phyloP scores from a whole-genome alignment of 306 rosid species.

The Abrus precatorius region DNA sequence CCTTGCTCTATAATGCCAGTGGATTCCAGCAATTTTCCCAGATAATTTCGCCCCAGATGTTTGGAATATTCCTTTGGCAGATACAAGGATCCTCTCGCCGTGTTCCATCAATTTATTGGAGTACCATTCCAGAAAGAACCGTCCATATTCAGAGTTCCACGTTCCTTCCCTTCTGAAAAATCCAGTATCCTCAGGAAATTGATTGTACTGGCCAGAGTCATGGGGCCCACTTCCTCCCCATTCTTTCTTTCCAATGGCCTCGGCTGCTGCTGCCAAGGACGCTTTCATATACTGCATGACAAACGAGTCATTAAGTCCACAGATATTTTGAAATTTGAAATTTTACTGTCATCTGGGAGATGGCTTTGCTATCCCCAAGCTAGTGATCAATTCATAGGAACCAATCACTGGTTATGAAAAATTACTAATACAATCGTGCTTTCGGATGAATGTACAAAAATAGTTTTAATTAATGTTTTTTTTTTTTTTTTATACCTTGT shows the following conservation, averaged over 20 bases:
- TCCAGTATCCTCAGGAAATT: constrained; percentile 86
- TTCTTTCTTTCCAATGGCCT: constrained; percentile 67
- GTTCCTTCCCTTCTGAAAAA: constrained; percentile 88
- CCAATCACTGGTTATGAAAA: constrained; percentile 28
- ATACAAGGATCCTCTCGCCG: constrained; percentile 73
- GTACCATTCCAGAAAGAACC: constrained; percentile 92
- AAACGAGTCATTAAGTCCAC: constrained; percentile 44
- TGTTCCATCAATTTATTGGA: constrained; percentile 73
- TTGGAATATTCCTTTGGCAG: constrained; percentile 76
- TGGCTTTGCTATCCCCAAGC: not conserved
- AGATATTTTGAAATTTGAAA: constrained; percentile 8
- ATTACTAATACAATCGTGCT: not conserved
- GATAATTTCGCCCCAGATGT: constrained; percentile 82
- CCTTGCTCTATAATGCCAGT: constrained; percentile 61
- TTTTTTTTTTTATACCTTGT: constrained; percentile 70
- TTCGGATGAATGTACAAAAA: constrained; percentile 13
- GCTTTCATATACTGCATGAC: constrained; percentile 84
- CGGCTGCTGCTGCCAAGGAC: constrained; percentile 81
- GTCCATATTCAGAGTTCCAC: constrained; percentile 84
- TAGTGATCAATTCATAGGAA: not conserved
- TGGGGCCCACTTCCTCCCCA: constrained; percentile 92
- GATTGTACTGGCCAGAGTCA: constrained; percentile 88
- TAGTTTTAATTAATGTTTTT: not conserved
- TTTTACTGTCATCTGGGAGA: not conserved
- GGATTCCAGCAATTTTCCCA: constrained; percentile 91